Evolutionary conservation across 2,329 filamentous ascomycete species (phyloP), one percentile per base, ranked within the genome.

Genomic region (Zymoseptoria pseudotritici): DNA sequence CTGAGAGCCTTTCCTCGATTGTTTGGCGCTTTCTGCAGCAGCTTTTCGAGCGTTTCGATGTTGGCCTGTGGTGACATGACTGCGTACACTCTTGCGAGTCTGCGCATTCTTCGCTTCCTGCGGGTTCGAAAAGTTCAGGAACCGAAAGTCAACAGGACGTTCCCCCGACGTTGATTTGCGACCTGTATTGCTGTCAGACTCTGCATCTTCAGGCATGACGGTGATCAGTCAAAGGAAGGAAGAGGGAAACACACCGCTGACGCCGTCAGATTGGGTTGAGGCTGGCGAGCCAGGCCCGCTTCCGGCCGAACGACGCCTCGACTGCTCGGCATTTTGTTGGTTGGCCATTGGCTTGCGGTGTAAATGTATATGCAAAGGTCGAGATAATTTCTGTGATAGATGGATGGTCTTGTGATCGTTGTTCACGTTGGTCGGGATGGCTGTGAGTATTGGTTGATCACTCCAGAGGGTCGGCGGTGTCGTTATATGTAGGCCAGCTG

Each of bases 61-160:
- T 49, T 70, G 63, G 42, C 64, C 61, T 53, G 63, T 58, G 4
- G 65, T 66, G 53, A 66, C 72, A 67, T 74, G 72, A 51, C 71
- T 73, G 49, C 72, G 69, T 52, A 74, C 71, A n/a, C 69, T 69
- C 36, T 70, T 63, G 29, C 72, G 67, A 8, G 66, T 69, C 63
- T 63, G 63, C 54, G 52, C 67, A 63, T 57, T 67, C 61, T 65
- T 73, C 63, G 71, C 71, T 50, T 74, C 72, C 50, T 67, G 68
- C 4, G 72, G 72, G 57, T 74, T 70, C 29, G 64, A 70, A 65
- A 72, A 72, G 63, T 72, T 72, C 24, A 72, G 63, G 54, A 72
- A 72, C 50, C 71, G 70, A 61, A 71, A 72, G 63, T 71, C 69
- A 53, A 72, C 71, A 31, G 57, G 59, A 20, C 65, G 63, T 10